Base-by-base conservation (phyloP, 352 stramenopile species). In the Halophytophthora batemanensis region DNA sequence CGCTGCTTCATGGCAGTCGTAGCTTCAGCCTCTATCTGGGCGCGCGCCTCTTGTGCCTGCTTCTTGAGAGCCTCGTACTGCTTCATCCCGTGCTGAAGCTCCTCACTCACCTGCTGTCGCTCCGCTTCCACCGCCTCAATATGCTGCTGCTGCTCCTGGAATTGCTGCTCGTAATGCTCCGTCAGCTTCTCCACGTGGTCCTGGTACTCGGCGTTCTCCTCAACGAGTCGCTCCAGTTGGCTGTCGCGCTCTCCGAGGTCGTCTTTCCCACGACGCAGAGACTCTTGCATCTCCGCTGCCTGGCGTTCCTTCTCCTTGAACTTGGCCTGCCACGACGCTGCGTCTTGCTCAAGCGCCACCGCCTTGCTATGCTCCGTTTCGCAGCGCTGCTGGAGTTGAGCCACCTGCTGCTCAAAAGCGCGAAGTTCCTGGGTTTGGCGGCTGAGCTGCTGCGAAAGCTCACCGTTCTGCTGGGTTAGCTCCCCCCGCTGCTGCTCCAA, bases 151-250 rank as follows among this genome's bases (percentile, higher is more conserved):
- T 76, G 50, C 21, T 66, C 45, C 18, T 66, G 50, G 3, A 87
- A 44, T 39, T 83, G 61, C 3, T 82, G 65, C 47, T 87, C 77
- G 39, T 86, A 70, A 25, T 85, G 69, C 3, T 69, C 47, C 7
- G 55, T 56, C 23, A 66, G 64, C 11, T 58, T 61, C n/a, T 76
- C 62, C 18, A 74, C 56, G 1, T 85, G 67, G 0, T 68, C 69
- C 28, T 82, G 66, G 28, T 77, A 40, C 23, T 80, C 75, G 7
- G 67, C 56, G 17, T 74, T 66, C 35, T 86, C 66, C n/a, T 48
- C 54, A 39, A 74, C 47, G 3, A 86, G 28, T 7, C 70, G 55
- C 23, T 77, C 73, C 28, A 83, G 33, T 28, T 64, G 61, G 10
- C 42, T 48, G 17, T 77, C 51, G 3, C 45, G 56, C 29, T 66